Evolutionary conservation across 176 grass and related monocot genomes (phyloP).

Genomic region (Stipa capillata): DNA sequence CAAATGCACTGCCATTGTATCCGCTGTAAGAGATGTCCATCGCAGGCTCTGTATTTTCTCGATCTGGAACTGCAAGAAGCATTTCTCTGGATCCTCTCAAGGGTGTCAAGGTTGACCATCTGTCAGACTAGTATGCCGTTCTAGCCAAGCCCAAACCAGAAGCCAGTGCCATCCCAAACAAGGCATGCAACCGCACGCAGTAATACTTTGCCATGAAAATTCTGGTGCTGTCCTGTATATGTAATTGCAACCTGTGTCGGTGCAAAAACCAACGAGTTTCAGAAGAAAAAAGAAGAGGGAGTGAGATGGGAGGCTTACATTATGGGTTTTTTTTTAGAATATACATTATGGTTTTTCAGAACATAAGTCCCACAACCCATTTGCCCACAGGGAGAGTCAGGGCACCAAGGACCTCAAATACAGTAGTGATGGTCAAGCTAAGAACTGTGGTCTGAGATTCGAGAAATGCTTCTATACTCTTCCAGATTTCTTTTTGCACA

Average conservation of each 20-base stretch:
- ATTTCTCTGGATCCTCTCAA: constrained; percentile 1
- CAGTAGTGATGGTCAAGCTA: not conserved
- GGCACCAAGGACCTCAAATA: constrained; percentile 46
- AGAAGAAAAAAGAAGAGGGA: not conserved
- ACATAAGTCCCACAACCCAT: constrained; percentile 62
- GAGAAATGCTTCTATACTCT: too few species aligned
- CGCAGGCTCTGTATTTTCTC: not conserved
- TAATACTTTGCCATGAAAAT: constrained; percentile 97
- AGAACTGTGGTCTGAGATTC: not conserved
- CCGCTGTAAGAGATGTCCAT: too few species aligned
- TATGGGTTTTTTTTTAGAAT: too few species aligned
- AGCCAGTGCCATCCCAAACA: constrained; percentile 75
- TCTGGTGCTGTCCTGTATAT: constrained; percentile 66
- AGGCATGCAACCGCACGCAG: constrained; percentile 74
- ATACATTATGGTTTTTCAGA: constrained; percentile 60
- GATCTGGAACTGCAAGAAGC: not conserved
- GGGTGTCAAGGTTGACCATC: not conserved
- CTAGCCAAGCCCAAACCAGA: constrained; percentile 65
- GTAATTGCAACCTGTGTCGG: not conserved
- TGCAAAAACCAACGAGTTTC: not conserved
- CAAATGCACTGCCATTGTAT: too few species aligned
- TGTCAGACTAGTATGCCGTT: constrained; percentile 25
- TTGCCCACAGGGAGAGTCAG: constrained; percentile 62
- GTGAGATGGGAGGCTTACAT: constrained; percentile 21
- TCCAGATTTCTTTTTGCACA: too few species aligned